A percentile compares a stretch with the other conserved stretches of the same genome.
Conservation (phyloP, 495 filamentous ascomycete species). For the Cercophora scortea region DNA sequence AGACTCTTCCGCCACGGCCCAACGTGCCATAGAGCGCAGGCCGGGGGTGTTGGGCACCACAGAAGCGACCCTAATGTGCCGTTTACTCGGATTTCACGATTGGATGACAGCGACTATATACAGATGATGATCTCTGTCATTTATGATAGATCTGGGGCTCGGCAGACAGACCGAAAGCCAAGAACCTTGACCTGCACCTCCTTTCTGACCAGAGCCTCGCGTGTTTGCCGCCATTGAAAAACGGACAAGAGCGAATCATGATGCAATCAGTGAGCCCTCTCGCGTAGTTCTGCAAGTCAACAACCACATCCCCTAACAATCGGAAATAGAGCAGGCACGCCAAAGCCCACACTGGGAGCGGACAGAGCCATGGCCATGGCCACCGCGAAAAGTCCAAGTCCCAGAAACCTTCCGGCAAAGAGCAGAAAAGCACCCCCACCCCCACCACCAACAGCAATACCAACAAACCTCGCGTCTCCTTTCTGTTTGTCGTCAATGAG, state of each 20-base stretch:
- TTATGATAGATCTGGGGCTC: conserved; percentile 10
- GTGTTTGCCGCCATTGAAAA: too few species aligned
- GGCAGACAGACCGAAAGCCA: background rate
- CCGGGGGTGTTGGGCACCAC: background rate
- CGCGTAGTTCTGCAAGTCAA: background rate
- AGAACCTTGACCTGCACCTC: background rate
- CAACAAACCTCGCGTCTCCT: background rate
- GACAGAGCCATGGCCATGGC: background rate
- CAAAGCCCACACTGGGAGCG: background rate
- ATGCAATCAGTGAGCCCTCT: too few species aligned
- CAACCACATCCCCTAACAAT: background rate
- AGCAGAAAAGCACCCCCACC: background rate
- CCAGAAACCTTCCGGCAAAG: background rate
- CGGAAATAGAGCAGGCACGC: background rate
- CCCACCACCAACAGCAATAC: too few species aligned
- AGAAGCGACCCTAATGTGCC: background rate
- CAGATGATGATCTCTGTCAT: conserved; percentile 7
- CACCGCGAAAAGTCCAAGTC: background rate
- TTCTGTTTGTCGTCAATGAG: conserved; percentile 31
- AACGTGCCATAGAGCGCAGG: background rate
- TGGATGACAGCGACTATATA: background rate
- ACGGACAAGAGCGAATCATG: too few species aligned
- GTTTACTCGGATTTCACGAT: background rate
- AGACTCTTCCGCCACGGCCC: background rate
- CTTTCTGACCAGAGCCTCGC: too few species aligned